Conservation (phyloP, 2,329 filamentous ascomycete species). For the Epichloe hybrida region DNA sequence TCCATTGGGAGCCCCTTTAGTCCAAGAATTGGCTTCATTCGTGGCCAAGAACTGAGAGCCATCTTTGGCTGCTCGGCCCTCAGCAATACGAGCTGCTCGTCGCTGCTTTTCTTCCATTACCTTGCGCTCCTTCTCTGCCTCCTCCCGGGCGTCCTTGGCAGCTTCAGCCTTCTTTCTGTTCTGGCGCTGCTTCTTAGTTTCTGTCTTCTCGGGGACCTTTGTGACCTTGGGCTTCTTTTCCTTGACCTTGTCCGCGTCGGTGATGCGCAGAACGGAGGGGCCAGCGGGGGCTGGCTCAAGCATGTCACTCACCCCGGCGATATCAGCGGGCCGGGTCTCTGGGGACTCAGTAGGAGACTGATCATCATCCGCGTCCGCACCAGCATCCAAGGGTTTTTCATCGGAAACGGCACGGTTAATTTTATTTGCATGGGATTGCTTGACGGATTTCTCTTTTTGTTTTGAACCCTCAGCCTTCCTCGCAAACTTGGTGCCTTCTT, state of each 20-base stretch:
- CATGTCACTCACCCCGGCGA: constrained; percentile 78
- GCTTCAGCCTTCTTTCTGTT: constrained; percentile 80
- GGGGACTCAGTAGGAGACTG: constrained; percentile 58
- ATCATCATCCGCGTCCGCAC: constrained; percentile 70
- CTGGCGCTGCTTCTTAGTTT: constrained; percentile 93
- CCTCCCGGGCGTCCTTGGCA: constrained; percentile 59
- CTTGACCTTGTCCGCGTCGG: constrained; percentile 49
- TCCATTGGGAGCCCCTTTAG: constrained; percentile 21
- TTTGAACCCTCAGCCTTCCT: constrained; percentile 41
- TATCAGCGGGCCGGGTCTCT: constrained; percentile 38
- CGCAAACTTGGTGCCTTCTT: constrained; percentile 52
- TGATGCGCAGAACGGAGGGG: constrained; percentile 67
- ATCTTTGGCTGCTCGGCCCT: constrained; percentile 73
- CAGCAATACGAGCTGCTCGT: constrained; percentile 65
- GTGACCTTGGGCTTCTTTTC: constrained; percentile 49
- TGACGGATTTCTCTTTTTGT: constrained; percentile 57
- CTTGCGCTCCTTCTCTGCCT: constrained; percentile 68
- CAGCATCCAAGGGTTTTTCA: constrained; percentile 41
- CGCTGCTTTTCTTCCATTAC: constrained; percentile 68
- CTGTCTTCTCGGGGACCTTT: constrained; percentile 51
- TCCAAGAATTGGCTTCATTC: constrained; percentile 31
- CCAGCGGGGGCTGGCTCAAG: constrained; percentile 57
- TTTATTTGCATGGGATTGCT: constrained; percentile 51
- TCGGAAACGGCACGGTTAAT: constrained; percentile 29
- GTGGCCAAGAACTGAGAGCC: constrained; percentile 47